phyloP scores from a whole-genome alignment of 179 eudicot genomes.

The Camellia oleifera region DNA sequence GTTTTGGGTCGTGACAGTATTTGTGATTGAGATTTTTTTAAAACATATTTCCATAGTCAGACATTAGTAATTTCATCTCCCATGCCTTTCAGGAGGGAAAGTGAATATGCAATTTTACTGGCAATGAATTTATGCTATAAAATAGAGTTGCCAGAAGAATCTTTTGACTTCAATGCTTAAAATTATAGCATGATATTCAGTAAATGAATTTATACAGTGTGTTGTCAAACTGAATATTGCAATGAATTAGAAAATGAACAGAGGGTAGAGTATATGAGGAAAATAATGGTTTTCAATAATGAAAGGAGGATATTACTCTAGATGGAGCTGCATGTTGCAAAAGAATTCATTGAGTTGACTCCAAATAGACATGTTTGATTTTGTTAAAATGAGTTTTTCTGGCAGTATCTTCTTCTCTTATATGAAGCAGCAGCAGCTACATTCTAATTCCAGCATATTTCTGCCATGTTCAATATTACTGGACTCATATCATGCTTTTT shows the following conservation, averaged over 20 bases:
- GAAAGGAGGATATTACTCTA: background rate
- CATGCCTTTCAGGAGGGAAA: background rate
- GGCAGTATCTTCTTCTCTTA: background rate
- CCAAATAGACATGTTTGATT: background rate
- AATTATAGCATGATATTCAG: background rate
- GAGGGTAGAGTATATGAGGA: background rate
- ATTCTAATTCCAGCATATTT: background rate
- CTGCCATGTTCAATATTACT: background rate
- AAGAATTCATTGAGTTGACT: slow-evolving; percentile 7
- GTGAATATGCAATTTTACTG: background rate
- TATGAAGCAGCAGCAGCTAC: background rate
- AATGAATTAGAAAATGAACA: background rate
- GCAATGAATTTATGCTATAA: background rate
- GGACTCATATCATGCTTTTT: background rate
- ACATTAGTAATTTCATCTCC: background rate
- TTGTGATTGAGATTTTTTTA: background rate
- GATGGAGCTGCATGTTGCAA: background rate
- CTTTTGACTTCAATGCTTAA: background rate
- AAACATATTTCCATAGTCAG: background rate
- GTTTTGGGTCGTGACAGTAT: no score
- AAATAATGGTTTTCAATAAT: background rate
- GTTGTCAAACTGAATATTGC: background rate
- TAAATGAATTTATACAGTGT: background rate
- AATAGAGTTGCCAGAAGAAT: background rate
- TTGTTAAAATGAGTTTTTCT: background rate